Conservation (phyloP, 352 stramenopile genomes). For the Thalassiosira ordinaria region DNA sequence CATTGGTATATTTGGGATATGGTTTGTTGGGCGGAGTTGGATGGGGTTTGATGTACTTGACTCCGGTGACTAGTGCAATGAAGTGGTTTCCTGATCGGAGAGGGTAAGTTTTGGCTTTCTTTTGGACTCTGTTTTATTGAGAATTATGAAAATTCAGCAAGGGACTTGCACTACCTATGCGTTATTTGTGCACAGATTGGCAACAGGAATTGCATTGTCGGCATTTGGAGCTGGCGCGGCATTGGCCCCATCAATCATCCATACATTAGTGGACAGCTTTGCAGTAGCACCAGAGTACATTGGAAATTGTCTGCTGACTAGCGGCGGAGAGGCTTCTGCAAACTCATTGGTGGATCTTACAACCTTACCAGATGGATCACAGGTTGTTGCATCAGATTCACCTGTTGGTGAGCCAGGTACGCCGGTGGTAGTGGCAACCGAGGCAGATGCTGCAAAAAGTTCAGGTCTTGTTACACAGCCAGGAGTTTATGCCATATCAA, state of each 20-base stretch:
- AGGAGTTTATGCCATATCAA: slow-evolving; percentile 62
- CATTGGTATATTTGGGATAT: slow-evolving; percentile 79
- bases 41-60: slow-evolving; percentile 79
- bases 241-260: slow-evolving; percentile 71
- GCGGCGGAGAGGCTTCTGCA: not conserved
- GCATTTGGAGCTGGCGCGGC: slow-evolving; percentile 82
- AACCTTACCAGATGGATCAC: slow-evolving; percentile 66
- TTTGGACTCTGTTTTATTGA: not conserved
- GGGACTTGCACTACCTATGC: no score
- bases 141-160: no score
- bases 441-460: slow-evolving; percentile 61
- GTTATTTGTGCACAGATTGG: slow-evolving; percentile 51
- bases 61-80: slow-evolving; percentile 75
- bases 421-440: slow-evolving; percentile 76
- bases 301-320: slow-evolving; percentile 42
- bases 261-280: slow-evolving; percentile 69
- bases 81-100: slow-evolving; percentile 83
- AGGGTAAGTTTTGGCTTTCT: slow-evolving; percentile 22
- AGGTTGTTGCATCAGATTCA: slow-evolving; percentile 50
- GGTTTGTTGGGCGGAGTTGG: slow-evolving; percentile 70
- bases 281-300: slow-evolving; percentile 70
- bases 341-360: slow-evolving; percentile 61
- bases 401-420: slow-evolving; percentile 46
- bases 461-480: slow-evolving; percentile 16
- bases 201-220: slow-evolving; percentile 73